These are phyloP conservation scores for Omphalea diandra DNA, from an alignment of 441 rosid species.

Conservation along the genomic window DNA sequence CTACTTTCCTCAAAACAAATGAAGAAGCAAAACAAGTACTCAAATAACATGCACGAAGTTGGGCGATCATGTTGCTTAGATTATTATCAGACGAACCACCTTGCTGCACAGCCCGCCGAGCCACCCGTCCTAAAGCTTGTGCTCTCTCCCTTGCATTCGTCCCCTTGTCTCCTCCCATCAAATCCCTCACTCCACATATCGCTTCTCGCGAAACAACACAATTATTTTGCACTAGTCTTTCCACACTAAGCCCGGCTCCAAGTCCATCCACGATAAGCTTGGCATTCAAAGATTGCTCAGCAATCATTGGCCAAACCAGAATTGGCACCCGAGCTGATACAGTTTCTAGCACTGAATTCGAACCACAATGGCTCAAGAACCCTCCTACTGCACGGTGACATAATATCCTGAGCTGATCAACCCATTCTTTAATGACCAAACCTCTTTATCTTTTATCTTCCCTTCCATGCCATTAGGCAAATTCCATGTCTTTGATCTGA, in stretches of 20 bases:
- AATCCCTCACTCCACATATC: constrained; percentile 31
- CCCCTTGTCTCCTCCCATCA: constrained; percentile 42
- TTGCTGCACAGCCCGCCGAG: constrained; percentile 27
- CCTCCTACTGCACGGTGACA: constrained; percentile 28
- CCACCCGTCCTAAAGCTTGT: constrained; percentile 18
- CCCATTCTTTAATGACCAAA: constrained; percentile 33
- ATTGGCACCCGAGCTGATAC: constrained; percentile 34
- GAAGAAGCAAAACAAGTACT: too few species aligned
- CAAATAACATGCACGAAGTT: too few species aligned
- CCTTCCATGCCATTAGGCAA: constrained; percentile 12
- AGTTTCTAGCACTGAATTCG: constrained; percentile 45
- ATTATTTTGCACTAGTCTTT: too few species aligned
- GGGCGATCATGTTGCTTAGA: constrained; percentile 22
- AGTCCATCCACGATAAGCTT: constrained; percentile 29
- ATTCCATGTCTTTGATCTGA: constrained; percentile 31
- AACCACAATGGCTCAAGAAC: constrained; percentile 46
- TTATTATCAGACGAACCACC: constrained; percentile 34
- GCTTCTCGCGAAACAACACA: constrained; percentile 21
- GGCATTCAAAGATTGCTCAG: constrained; percentile 39
- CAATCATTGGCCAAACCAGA: constrained; percentile 35
- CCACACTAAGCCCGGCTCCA: constrained; percentile 24
- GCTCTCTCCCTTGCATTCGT: constrained; percentile 35
- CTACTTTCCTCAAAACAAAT: too few species aligned
- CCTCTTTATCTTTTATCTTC: constrained; percentile 24
- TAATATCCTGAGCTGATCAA: constrained; percentile 35